Percentiles rank a stretch among this genome's conserved stretches.
These are phyloP conservation scores for Ascochyta koolunga DNA, from an alignment of 2,329 filamentous ascomycete genomes.

Conservation along the genomic window DNA sequence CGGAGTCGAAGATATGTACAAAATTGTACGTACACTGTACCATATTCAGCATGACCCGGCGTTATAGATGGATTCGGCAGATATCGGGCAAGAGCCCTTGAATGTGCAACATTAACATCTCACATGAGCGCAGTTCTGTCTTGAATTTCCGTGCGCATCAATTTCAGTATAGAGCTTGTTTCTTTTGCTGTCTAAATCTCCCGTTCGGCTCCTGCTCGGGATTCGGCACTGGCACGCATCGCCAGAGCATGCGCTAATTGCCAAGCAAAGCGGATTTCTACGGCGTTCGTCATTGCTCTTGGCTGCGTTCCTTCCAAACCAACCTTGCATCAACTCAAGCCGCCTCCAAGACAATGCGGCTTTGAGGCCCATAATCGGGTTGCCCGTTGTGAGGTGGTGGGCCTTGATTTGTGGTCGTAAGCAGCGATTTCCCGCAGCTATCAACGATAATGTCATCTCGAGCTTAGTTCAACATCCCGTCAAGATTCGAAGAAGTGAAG, in stretches of 20 bases:
- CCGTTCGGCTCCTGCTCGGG: not conserved
- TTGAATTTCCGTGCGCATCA: not conserved
- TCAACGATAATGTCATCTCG: not conserved
- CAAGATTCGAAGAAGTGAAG: too few species aligned
- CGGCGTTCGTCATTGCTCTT: constrained; percentile 12
- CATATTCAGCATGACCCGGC: constrained; percentile 37
- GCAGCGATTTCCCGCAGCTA: not conserved
- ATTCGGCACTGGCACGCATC: not conserved
- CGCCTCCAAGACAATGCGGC: constrained; percentile 1
- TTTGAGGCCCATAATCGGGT: constrained; percentile 1
- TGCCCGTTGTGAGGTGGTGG: not conserved
- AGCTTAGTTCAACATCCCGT: too few species aligned
- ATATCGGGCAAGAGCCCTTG: constrained; percentile 9
- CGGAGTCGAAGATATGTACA: constrained; percentile 6
- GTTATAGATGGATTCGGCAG: constrained; percentile 26
- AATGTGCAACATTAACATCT: not conserved
- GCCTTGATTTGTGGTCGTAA: not conserved
- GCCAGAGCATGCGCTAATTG: not conserved
- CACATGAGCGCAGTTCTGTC: not conserved
- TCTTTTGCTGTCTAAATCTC: not conserved
- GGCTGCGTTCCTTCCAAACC: constrained; percentile 3
- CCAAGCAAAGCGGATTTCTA: constrained; percentile 3
- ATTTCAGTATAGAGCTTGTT: not conserved
- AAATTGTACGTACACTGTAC: constrained; percentile 31
- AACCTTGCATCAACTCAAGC: constrained; percentile 3